Evolutionary conservation across 139 green algal genomes (phyloP).

Genomic region (Edaphochlamys debaryana): DNA sequence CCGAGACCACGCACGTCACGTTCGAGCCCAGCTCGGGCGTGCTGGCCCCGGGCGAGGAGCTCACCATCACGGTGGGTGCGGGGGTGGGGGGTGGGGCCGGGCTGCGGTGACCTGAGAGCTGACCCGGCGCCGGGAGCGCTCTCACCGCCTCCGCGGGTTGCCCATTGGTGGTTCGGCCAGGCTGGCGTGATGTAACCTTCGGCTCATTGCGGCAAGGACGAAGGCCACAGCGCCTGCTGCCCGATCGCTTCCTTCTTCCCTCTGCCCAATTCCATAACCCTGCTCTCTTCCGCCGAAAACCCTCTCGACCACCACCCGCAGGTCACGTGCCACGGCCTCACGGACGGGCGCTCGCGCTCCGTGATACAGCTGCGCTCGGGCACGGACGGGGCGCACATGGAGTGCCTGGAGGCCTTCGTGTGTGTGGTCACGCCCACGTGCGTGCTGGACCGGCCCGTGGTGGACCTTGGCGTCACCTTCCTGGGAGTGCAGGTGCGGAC

Average conservation of each 20-base stretch:
- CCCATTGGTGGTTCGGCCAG: no score
- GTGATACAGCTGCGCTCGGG: slow-evolving; percentile 41
- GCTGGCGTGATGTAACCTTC: no score
- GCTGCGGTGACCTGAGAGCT: no score
- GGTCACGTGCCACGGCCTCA: slow-evolving; percentile 39
- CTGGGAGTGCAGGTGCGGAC: slow-evolving; percentile 45
- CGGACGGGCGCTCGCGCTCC: slow-evolving; percentile 46
- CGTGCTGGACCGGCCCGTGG: slow-evolving; percentile 40
- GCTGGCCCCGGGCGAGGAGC: slow-evolving; percentile 38
- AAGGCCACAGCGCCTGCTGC: no score
- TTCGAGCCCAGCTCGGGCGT: slow-evolving; percentile 43
- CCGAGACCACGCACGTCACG: slow-evolving; percentile 32
- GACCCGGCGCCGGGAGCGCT: no score
- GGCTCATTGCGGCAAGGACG: no score
- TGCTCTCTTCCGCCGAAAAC: no score
- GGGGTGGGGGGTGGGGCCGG: no score
- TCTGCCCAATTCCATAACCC: no score
- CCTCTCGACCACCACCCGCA: no score
- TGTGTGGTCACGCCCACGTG: slow-evolving; percentile 52
- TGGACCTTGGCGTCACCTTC: slow-evolving; percentile 55
- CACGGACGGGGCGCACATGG: background rate
- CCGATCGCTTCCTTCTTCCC: no score
- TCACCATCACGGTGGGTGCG: background rate
- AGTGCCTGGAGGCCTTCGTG: slow-evolving; percentile 50
- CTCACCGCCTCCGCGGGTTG: no score